Base-by-base conservation (phyloP, 31 red algal species). In the Porphyra umbilicalis region DNA sequence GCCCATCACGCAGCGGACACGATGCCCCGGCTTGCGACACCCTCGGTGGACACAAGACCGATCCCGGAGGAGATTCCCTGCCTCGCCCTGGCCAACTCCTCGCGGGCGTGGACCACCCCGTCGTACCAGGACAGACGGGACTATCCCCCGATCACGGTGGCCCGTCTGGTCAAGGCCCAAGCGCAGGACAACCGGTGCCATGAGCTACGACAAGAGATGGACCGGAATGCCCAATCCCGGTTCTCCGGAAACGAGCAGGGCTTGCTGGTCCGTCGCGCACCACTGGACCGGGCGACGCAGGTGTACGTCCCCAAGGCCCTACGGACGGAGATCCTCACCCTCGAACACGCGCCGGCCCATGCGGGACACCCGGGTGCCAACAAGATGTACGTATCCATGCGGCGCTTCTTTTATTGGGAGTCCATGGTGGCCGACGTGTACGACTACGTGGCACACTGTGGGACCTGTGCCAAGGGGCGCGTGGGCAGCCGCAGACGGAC, bases 1-100 rank as follows among this genome's bases (percentile, higher is more conserved):
- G 32, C 39, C 18, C 42, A 82, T n/a, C 35, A 39, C 80, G 34
- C 35, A 6, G 80, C 80, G 16, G 80, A 82, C 32, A 57, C 80
- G 34, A 35, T 82, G 35, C 7, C 80, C 16, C 80, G 80, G 34
- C 35, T 33, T 31, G 14, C 1, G 25, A 71, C 75, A 32, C 8
- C 76, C 11, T 57, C 77, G 75, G 78, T 84, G 82, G 36, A 32
- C 33, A 81, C 6, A 9, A 39, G 7, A 9, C 38, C 38, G 38
- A 39, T 39, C 38, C 38, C 38, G 9, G 38, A 39, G 38, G 38
- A 39, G 9, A 6, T 39, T 6, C 38, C 38, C 38, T 9, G 6
- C 38, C 38, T 39, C 38, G 9, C 38, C 7, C 38, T 39, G 38
- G 38, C 38, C 38, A 39, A 39, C 38, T 39, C 9, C 9, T 6